Percentiles rank a stretch among this genome's conserved stretches.
Evolutionary conservation across 257 asterid genomes (phyloP).

Genomic region (Haberlea rhodopensis): DNA sequence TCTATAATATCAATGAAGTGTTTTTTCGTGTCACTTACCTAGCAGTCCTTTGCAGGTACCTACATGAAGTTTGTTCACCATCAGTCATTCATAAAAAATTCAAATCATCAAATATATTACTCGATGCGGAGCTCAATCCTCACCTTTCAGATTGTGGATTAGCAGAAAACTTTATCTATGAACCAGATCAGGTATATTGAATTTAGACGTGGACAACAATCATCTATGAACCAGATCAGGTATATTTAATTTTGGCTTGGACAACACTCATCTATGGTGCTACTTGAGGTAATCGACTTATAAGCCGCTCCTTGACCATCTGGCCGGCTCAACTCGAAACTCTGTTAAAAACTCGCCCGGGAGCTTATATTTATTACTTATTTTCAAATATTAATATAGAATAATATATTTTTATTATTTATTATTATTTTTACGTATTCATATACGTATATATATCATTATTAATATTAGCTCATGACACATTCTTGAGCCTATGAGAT

Average conservation of each 20-base stretch:
- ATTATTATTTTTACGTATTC: too few relatives aligned
- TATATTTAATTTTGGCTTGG: conserved; percentile 24
- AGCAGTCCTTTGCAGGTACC: conserved; percentile 40
- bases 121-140: conserved; percentile 52
- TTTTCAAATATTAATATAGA: too few relatives aligned
- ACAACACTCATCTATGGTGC: not conserved
- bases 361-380: not conserved
- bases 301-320: too few relatives aligned
- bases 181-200: conserved; percentile 24
- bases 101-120: conserved; percentile 58
- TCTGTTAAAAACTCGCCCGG: not conserved
- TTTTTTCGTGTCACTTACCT: not conserved
- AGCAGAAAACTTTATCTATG: conserved; percentile 23
- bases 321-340: not conserved
- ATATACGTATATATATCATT: too few relatives aligned
- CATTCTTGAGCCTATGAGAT: too few relatives aligned
- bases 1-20: not conserved
- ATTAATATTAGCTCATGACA: too few relatives aligned
- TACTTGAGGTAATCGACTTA: too few relatives aligned
- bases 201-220: too few relatives aligned
- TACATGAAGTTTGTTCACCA: conserved; percentile 66
- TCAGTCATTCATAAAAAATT: conserved; percentile 47
- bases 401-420: too few relatives aligned
- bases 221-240: too few relatives aligned
- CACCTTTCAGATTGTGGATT: conserved; percentile 58